Conservation (phyloP, 495 filamentous ascomycete genomes). For the Chlorociboria aeruginascens region DNA sequence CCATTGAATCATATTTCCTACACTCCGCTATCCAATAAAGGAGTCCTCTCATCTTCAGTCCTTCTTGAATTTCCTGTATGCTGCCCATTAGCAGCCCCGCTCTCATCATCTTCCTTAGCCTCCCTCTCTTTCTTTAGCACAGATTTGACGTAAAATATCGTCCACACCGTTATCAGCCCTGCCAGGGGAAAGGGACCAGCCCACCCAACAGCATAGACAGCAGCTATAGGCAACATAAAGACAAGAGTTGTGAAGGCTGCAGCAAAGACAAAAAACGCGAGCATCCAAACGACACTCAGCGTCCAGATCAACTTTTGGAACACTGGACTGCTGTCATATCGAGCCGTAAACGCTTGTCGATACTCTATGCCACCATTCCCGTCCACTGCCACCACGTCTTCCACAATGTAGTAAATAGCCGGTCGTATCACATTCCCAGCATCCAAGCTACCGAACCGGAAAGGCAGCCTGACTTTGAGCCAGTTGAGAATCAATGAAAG, state of each 20-base stretch:
- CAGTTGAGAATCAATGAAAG: constrained; percentile 7
- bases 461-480: constrained; percentile 5
- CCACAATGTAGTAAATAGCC: constrained; percentile 13
- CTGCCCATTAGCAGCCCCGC: background rate
- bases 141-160: constrained; percentile 10
- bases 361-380: constrained; percentile 9
- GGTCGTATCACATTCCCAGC: constrained; percentile 7
- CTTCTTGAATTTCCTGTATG: background rate
- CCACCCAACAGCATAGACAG: constrained; percentile 16
- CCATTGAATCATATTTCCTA: background rate
- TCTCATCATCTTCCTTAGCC: background rate
- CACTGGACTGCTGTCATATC: constrained; percentile 10
- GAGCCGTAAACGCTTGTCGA: constrained; percentile 5
- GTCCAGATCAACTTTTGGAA: constrained; percentile 12
- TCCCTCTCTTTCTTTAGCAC: constrained; percentile 3
- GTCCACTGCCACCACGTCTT: constrained; percentile 11
- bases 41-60: constrained; percentile 8
- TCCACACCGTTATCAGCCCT: constrained; percentile 9
- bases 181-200: constrained; percentile 12
- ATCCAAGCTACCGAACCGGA: constrained; percentile 11
- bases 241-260: constrained; percentile 3
- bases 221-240: constrained; percentile 3
- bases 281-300: constrained; percentile 11
- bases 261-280: constrained; percentile 8
- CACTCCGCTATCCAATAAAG: constrained; percentile 3